Evolutionary conservation across 768 basidiomycete species (phyloP).

Genomic region (Podaxis mareebaensis): DNA sequence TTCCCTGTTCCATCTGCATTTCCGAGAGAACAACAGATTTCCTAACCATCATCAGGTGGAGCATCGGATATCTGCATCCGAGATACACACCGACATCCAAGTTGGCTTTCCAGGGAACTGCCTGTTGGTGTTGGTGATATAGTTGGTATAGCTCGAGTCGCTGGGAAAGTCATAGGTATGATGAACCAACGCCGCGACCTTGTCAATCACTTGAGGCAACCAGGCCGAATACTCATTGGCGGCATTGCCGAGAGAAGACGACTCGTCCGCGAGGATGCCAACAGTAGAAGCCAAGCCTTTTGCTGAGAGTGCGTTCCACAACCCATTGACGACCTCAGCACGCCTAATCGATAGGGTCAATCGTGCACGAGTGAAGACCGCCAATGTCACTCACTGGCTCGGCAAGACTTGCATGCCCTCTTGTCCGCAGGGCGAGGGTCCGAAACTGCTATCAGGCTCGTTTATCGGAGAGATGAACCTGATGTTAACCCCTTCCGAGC

Average conservation of each 20-base stretch:
- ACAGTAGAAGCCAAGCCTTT: conserved; percentile 30
- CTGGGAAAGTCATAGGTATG: conserved; percentile 48
- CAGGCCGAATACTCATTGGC: conserved; percentile 33
- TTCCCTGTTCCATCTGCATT: conserved; percentile 34
- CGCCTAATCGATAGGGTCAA: conserved; percentile 25
- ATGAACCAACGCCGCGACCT: conserved; percentile 40
- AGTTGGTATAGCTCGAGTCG: conserved; percentile 35
- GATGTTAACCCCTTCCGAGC: conserved; percentile 36
- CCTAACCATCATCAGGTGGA: conserved; percentile 21
- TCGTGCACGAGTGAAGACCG: neutral
- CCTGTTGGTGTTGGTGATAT: conserved; percentile 27
- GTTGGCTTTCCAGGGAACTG: conserved; percentile 32
- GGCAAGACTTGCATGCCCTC: conserved; percentile 47
- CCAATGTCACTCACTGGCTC: conserved; percentile 29
- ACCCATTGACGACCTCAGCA: conserved; percentile 38
- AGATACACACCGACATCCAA: conserved; percentile 38
- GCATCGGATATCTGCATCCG: neutral
- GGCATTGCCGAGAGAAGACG: conserved; percentile 32
- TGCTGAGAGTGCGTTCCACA: conserved; percentile 33
- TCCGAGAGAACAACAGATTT: conserved; percentile 39
- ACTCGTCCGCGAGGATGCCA: conserved; percentile 44
- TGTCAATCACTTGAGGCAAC: conserved; percentile 34
- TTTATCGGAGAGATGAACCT: conserved; percentile 46
- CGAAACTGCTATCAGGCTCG: conserved; percentile 40
- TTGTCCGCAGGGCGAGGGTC: conserved; percentile 41